phyloP scores from a whole-genome alignment of 2,329 filamentous ascomycete genomes.

The Anthostomella pinea region DNA sequence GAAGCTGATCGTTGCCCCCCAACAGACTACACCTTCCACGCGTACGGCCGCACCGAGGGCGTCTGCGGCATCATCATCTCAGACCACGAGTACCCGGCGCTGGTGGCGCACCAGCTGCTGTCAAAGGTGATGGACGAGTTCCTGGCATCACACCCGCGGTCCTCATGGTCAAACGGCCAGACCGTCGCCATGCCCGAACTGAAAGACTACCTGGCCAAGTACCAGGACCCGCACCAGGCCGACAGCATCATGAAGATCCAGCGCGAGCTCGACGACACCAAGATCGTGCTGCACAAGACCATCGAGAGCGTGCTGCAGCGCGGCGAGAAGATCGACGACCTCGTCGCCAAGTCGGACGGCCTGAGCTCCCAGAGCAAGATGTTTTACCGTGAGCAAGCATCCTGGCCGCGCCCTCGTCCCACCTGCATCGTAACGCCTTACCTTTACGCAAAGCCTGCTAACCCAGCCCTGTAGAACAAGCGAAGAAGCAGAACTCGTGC shows the following conservation, averaged over 20 bases:
- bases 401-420: neutral
- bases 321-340: slow-evolving; percentile 92
- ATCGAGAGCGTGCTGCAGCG: slow-evolving; percentile 85
- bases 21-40: slow-evolving; percentile 72
- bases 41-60: slow-evolving; percentile 72
- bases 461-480: slow-evolving; percentile 46
- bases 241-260: slow-evolving; percentile 96
- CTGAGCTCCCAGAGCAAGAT: slow-evolving; percentile 92
- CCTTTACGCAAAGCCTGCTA: neutral
- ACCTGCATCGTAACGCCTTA: neutral
- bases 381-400: slow-evolving; percentile 74
- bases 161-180: slow-evolving; percentile 59
- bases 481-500: slow-evolving; percentile 80
- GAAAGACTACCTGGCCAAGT: slow-evolving; percentile 69
- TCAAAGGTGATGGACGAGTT: slow-evolving; percentile 89
- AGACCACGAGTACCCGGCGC: slow-evolving; percentile 69
- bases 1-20: too few species aligned
- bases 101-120: slow-evolving; percentile 83
- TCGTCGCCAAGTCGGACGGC: slow-evolving; percentile 90
- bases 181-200: slow-evolving; percentile 67
- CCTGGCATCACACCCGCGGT: slow-evolving; percentile 68
- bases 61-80: slow-evolving; percentile 75
- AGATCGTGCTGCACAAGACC: slow-evolving; percentile 95
- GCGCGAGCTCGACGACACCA: slow-evolving; percentile 94
- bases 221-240: slow-evolving; percentile 84